A percentile compares a stretch with the other conserved stretches of the same genome.
phyloP scores from a whole-genome alignment of 805 yeast species.

The Saccharomyces jurei region DNA sequence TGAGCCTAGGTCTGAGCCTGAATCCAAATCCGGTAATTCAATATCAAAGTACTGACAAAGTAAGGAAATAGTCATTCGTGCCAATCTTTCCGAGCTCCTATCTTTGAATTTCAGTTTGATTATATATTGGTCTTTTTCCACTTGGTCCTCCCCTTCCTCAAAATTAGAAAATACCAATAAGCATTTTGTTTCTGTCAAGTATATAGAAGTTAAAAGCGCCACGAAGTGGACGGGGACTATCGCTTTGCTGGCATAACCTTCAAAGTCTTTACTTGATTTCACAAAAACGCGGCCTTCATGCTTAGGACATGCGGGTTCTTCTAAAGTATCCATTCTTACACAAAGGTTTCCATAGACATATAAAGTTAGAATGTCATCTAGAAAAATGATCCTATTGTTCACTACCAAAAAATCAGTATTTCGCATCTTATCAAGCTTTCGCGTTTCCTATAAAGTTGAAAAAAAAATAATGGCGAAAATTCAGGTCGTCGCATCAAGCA shows the following conservation, averaged over 20 bases:
- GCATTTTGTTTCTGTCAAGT: slow-evolving; percentile 8
- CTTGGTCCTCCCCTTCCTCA: neutral
- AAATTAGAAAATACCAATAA: slow-evolving; percentile 15
- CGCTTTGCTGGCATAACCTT: neutral
- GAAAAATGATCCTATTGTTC: neutral
- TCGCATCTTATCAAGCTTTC: neutral
- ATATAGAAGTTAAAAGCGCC: slow-evolving; percentile 15
- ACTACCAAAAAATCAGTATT: neutral
- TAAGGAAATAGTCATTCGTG: slow-evolving; percentile 16
- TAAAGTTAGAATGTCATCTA: neutral
- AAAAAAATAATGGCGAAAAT: neutral
- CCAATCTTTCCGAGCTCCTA: slow-evolving; percentile 8
- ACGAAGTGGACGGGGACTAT: slow-evolving; percentile 11
- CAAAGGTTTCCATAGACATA: neutral
- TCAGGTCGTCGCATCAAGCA: no score
- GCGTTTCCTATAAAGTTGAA: neutral
- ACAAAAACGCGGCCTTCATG: neutral
- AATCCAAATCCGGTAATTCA: slow-evolving; percentile 9
- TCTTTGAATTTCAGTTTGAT: slow-evolving; percentile 12
- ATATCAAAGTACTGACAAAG: slow-evolving; percentile 14
- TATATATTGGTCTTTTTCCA: slow-evolving; percentile 5
- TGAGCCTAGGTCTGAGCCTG: no score
- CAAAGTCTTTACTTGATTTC: neutral
- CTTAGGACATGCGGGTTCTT: neutral
- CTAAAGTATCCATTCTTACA: neutral